phyloP scores from a whole-genome alignment of 257 asterid genomes.

The Solanum clarkiae region DNA sequence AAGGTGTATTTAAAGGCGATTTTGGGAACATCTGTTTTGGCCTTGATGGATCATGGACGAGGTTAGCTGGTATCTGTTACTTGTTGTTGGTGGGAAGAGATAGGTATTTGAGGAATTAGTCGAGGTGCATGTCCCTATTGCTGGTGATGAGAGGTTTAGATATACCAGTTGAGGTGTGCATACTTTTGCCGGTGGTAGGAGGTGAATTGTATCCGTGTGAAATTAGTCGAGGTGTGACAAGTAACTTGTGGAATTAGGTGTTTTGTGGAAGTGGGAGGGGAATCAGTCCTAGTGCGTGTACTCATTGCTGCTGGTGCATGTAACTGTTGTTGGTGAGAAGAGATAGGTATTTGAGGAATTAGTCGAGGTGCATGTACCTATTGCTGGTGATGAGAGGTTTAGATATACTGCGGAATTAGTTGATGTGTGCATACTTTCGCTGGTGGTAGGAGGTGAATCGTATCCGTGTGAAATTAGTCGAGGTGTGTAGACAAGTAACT shows the following conservation, averaged over 20 bases:
- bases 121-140: background rate
- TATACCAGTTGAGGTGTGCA: background rate
- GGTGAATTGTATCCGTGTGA: background rate
- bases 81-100: too few relatives aligned
- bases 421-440: background rate
- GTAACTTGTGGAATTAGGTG: background rate
- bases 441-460: background rate
- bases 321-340: too few relatives aligned
- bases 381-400: background rate
- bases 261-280: background rate
- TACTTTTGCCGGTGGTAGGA: background rate
- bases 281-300: background rate
- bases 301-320: too few relatives aligned
- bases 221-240: background rate
- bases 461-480: background rate
- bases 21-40: too few relatives aligned
- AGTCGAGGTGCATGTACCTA: background rate
- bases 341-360: background rate
- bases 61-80: too few relatives aligned
- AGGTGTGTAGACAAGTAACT: background rate
- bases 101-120: background rate
- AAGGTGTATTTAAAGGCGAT: too few relatives aligned
- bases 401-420: background rate
- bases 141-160: background rate
- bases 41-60: too few relatives aligned